Evolutionary conservation across 2,329 filamentous ascomycete species (phyloP).

Genomic region (Stemphylium vesicarium): DNA sequence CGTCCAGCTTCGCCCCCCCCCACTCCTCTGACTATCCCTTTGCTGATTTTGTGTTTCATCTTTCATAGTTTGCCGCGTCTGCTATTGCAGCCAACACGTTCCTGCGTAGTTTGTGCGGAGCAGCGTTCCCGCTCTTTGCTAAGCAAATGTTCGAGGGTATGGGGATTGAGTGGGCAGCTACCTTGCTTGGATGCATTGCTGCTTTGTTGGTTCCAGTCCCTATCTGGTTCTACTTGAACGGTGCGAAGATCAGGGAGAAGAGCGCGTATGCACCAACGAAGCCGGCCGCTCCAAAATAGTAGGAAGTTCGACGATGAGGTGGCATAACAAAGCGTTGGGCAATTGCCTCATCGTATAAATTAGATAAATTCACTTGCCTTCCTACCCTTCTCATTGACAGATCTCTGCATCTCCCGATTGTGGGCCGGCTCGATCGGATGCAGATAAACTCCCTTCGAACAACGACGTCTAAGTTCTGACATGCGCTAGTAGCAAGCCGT

Average conservation of each 20-base stretch:
- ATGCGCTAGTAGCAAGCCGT: no score
- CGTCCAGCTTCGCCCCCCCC: background rate
- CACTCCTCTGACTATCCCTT: background rate
- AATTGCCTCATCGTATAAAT: no score
- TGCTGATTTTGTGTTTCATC: constrained; percentile 18
- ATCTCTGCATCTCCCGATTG: no score
- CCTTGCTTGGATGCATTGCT: constrained; percentile 54
- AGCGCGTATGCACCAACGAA: constrained; percentile 52
- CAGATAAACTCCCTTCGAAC: no score
- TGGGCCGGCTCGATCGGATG: no score
- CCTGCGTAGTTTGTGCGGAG: constrained; percentile 58
- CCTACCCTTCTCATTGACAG: no score
- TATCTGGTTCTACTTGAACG: constrained; percentile 52
- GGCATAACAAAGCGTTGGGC: no score
- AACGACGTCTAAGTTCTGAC: no score
- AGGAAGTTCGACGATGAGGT: no score
- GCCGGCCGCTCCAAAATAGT: no score
- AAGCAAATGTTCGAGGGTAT: constrained; percentile 63
- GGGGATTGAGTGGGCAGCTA: constrained; percentile 57
- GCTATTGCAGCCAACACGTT: constrained; percentile 64
- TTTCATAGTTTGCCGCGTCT: constrained; percentile 55
- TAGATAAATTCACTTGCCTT: no score
- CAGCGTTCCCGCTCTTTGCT: constrained; percentile 61
- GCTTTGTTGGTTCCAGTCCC: constrained; percentile 54
- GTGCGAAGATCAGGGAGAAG: constrained; percentile 53